Evolutionary conservation across 1,284 basidiomycete genomes (phyloP).

Genomic region (Trichosporon inkin): DNA sequence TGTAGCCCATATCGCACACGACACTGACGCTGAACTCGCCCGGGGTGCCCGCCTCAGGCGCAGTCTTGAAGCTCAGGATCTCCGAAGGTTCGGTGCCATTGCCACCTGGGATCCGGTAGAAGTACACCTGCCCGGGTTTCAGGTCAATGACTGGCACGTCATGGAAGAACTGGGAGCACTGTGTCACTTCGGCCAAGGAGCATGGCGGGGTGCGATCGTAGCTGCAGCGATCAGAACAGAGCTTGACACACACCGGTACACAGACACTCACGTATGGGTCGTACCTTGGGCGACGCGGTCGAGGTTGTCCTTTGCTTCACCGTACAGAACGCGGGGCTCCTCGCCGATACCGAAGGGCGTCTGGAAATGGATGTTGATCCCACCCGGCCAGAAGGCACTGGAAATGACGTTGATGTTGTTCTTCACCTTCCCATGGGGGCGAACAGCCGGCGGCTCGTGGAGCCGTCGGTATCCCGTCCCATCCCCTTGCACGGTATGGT

Average conservation of each 20-base stretch:
- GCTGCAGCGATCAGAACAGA: too few relatives aligned
- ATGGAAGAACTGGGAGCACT: slow-evolving; percentile 37
- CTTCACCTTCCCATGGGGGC: slow-evolving; percentile 20
- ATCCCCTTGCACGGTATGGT: slow-evolving; percentile 27
- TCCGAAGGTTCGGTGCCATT: slow-evolving; percentile 33
- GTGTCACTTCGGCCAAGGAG: slow-evolving; percentile 27
- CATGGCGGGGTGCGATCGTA: slow-evolving; percentile 37
- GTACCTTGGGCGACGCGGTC: slow-evolving; percentile 19
- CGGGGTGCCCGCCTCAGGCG: slow-evolving; percentile 20
- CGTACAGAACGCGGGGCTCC: slow-evolving; percentile 26
- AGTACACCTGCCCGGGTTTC: slow-evolving; percentile 27
- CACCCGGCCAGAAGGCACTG: slow-evolving; percentile 27
- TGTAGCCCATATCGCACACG: slow-evolving; percentile 46
- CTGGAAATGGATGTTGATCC: slow-evolving; percentile 38
- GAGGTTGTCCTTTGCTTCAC: slow-evolving; percentile 20
- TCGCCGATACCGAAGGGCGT: slow-evolving; percentile 35
- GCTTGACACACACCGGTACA: too few relatives aligned
- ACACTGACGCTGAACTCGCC: slow-evolving; percentile 34
- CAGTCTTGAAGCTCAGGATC: slow-evolving; percentile 30
- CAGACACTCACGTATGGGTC: slow-evolving; percentile 24
- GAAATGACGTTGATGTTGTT: slow-evolving; percentile 43
- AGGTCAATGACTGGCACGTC: slow-evolving; percentile 30
- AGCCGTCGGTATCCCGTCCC: slow-evolving; percentile 30
- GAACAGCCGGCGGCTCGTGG: slow-evolving; percentile 24
- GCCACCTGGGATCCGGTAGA: slow-evolving; percentile 36